Conservation (phyloP, 441 rosid genomes). For the Aquilaria agallochum region DNA sequence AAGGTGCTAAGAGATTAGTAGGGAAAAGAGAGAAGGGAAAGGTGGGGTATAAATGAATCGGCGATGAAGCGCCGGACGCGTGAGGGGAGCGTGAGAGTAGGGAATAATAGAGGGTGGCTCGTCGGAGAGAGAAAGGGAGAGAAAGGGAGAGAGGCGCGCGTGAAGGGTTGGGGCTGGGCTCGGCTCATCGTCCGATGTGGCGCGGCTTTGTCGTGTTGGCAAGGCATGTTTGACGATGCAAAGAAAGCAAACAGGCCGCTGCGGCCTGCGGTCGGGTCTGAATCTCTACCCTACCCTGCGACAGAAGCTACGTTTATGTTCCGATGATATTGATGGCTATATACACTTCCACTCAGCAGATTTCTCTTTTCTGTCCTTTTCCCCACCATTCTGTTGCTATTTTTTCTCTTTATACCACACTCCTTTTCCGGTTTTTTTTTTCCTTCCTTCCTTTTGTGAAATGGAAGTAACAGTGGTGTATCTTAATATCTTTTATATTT, state of each 20-base stretch:
- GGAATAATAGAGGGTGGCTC: conserved; percentile 27
- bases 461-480: too few species aligned
- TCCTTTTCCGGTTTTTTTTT: too few species aligned
- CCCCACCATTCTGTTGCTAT: too few species aligned
- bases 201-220: conserved; percentile 36
- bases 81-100: conserved; percentile 30
- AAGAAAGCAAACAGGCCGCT: not conserved
- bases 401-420: too few species aligned
- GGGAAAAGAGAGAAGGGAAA: not conserved
- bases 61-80: conserved; percentile 55
- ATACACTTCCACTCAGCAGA: not conserved
- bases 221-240: conserved; percentile 22
- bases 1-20: not conserved
- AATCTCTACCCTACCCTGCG: too few species aligned
- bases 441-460: too few species aligned
- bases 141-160: conserved; percentile 13
- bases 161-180: conserved; percentile 23
- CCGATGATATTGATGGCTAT: not conserved
- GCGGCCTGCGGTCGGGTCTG: not conserved
- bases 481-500: too few species aligned
- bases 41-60: conserved; percentile 24
- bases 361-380: too few species aligned
- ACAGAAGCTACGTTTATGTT: too few species aligned
- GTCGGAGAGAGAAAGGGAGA: conserved; percentile 30
- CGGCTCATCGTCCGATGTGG: conserved; percentile 29